Base-by-base conservation (phyloP, 495 filamentous ascomycete genomes). In the Trypethelium eluteriae region DNA sequence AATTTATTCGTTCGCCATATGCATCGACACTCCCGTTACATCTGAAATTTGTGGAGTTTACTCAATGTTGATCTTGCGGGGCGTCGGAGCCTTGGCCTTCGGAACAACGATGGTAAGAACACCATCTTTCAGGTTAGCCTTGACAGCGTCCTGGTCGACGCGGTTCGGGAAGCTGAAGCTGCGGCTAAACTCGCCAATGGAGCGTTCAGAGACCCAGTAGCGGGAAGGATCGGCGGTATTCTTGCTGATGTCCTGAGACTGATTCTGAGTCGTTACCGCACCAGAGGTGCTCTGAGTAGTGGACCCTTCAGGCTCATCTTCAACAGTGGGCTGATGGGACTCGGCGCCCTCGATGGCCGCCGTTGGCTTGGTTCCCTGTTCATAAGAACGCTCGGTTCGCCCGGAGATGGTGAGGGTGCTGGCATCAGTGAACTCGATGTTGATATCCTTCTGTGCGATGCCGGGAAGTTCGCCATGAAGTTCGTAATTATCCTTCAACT, bases 391-490 rank as follows among this genome's bases (percentile, higher is more conserved):
- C 72, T 91, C 87, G 36, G 83, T 81, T 59, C 77, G 84, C 53
- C 93, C 93, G 64, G 82, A 82, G 74, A 96, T 83, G 62, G 85
- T 81, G 3, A 98, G 78, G 14, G 89, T 96, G 62, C 89, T 82
- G 3, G 81, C 77, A 73, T 96, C 93, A 62, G 84, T 85, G 81
- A 96, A 96, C 76, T 96, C 91, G 71, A 96, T 89, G 63, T 84
- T 78, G 68, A 96, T 77, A 71, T 95, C 81, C 66, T 88, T 84
- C 73, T 90, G 88, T 62, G 89, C 83, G 59, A 92, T 81, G 47
- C 93, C 93, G 0, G 93, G 91, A 0, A 96, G 83, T 76, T 96
- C 93, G 71, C 92, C 92, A 71, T 94, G 86, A 2, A 98, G 86
- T 71, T 92, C 83, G 76, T 93, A 98, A 70, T 74, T 74, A 14